Evolutionary conservation across 495 filamentous ascomycete species (phyloP).

Genomic region (Copromyces sp.): DNA sequence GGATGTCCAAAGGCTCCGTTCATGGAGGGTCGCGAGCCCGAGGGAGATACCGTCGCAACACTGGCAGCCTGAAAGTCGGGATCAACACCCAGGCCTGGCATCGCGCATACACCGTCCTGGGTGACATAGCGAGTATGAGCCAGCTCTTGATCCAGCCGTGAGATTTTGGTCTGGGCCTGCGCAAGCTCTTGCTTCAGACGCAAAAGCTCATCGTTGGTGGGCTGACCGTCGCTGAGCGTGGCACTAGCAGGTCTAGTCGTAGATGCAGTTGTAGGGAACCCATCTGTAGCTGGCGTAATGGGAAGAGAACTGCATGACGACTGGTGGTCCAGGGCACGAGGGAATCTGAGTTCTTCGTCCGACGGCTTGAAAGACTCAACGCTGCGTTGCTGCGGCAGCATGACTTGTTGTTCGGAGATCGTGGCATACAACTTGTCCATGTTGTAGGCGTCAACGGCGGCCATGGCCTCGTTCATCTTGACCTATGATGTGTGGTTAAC

Average conservation of each 20-base stretch:
- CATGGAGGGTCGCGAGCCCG: conserved; percentile 13
- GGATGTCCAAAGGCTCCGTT: conserved; percentile 41
- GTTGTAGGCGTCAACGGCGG: conserved; percentile 25
- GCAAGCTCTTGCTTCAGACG: conserved; percentile 63
- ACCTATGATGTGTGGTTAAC: conserved; percentile 5
- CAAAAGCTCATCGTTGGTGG: conserved; percentile 33
- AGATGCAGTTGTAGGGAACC: conserved; percentile 34
- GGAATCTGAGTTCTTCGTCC: conserved; percentile 31
- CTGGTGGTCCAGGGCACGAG: conserved; percentile 31
- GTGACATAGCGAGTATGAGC: conserved; percentile 59
- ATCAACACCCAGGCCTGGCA: conserved; percentile 16
- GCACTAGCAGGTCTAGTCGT: conserved; percentile 37
- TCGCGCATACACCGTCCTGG: conserved; percentile 17
- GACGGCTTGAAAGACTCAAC: conserved; percentile 33
- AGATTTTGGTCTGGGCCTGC: conserved; percentile 69
- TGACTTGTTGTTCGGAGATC: conserved; percentile 54
- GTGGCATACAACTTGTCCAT: conserved; percentile 57
- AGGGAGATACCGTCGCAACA: conserved; percentile 8
- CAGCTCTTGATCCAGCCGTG: conserved; percentile 73
- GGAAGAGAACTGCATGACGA: conserved; percentile 44
- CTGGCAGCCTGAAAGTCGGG: conserved; percentile 17
- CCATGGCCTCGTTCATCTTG: conserved; percentile 34
- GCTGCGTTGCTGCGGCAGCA: conserved; percentile 41
- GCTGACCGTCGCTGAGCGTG: conserved; percentile 21
- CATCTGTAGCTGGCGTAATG: conserved; percentile 48